Conservation (phyloP, 2,329 filamentous ascomycete species). For the Fusarium duplospermum region DNA sequence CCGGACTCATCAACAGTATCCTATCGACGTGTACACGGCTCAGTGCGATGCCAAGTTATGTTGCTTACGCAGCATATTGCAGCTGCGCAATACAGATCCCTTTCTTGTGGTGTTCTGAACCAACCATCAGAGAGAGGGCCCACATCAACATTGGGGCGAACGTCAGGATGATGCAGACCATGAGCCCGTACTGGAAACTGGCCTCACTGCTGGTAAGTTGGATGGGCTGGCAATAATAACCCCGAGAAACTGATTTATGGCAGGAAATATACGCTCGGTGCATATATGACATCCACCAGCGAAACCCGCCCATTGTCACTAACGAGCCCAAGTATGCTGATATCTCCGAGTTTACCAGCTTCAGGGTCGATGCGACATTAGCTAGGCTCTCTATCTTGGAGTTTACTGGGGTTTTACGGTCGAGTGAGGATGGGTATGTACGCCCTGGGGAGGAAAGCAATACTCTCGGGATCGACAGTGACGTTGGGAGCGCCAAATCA, state of each 20-base stretch:
- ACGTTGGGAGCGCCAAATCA: neutral
- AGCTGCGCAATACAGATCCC: conserved; percentile 38
- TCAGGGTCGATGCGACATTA: neutral
- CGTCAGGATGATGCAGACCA: conserved; percentile 20
- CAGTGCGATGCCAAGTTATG: conserved; percentile 26
- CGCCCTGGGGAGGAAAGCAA: conserved; percentile 12
- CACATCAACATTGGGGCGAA: conserved; percentile 28
- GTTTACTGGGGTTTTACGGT: conserved; percentile 15
- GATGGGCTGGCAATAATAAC: no score
- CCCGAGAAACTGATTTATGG: neutral
- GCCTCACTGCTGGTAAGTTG: conserved; percentile 4
- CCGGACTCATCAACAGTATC: conserved; percentile 10
- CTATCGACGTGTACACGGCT: neutral
- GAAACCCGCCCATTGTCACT: neutral
- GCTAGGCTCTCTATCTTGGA: conserved; percentile 15
- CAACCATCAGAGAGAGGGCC: conserved; percentile 19
- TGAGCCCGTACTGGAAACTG: conserved; percentile 17
- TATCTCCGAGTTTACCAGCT: neutral
- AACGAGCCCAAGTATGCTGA: conserved; percentile 14
- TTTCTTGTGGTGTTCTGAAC: conserved; percentile 37
- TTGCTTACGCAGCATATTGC: conserved; percentile 37
- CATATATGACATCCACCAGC: conserved; percentile 4
- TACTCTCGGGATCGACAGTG: neutral
- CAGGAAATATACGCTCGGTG: conserved; percentile 19
- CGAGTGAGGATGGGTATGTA: neutral